These are phyloP conservation scores for Cladophialophora immunda DNA, from an alignment of 2,329 filamentous ascomycete genomes.

Conservation along the genomic window DNA sequence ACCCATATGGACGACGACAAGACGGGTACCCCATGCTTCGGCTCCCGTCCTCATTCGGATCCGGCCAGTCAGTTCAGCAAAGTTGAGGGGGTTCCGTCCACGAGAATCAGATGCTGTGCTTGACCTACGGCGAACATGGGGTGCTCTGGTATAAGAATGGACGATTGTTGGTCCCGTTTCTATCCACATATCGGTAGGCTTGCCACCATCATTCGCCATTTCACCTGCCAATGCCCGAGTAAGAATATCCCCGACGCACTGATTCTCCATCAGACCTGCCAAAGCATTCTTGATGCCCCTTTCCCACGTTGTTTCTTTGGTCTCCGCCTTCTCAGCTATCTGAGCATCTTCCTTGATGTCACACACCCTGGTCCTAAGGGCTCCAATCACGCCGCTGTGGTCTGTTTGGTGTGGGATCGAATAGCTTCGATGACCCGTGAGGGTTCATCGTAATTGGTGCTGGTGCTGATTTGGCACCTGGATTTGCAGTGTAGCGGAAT, in stretches of 20 bases:
- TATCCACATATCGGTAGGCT: slow-evolving; percentile 2
- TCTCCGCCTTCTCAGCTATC: not conserved
- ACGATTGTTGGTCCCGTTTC: not conserved
- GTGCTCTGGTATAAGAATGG: not conserved
- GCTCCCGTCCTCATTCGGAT: not conserved
- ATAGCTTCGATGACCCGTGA: slow-evolving; percentile 12
- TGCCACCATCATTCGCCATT: not conserved
- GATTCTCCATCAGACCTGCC: not conserved
- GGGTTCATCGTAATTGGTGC: slow-evolving; percentile 26
- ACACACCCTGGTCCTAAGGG: not conserved
- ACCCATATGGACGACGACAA: not conserved
- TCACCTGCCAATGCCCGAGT: not conserved
- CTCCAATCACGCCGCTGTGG: not conserved
- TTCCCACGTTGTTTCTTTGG: not conserved
- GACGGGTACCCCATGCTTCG: no score
- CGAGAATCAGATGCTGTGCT: not conserved
- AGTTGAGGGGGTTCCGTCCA: not conserved
- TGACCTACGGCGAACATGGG: not conserved
- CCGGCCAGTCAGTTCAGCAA: not conserved
- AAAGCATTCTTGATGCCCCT: not conserved
- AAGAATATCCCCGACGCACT: not conserved
- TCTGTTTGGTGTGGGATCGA: not conserved
- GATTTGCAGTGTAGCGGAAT: not conserved
- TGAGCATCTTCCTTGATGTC: not conserved
- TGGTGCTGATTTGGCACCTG: slow-evolving; percentile 7